Conservation (phyloP, 208 protist species). For the Crithidia bombi region DNA sequence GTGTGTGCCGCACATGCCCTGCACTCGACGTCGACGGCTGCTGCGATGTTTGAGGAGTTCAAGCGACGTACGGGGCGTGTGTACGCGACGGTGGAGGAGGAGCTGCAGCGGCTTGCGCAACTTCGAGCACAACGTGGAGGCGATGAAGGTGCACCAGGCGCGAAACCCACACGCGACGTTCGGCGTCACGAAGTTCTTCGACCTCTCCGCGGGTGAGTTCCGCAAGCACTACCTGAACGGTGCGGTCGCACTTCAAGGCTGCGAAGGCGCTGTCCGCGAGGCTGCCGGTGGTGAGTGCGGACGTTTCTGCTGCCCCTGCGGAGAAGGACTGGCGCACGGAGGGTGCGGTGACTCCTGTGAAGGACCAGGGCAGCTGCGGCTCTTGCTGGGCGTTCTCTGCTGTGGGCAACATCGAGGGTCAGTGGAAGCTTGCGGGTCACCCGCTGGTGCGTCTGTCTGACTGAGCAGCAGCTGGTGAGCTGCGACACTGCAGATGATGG, state of each 20-base stretch:
- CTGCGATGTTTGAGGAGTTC: constrained; percentile 45
- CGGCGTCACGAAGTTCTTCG: constrained; percentile 62
- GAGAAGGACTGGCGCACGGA: constrained; percentile 81
- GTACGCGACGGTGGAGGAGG: constrained; percentile 45
- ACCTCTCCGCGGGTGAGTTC: constrained; percentile 68
- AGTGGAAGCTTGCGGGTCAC: constrained; percentile 57
- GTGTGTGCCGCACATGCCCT: constrained; percentile 16
- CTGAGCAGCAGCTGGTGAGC: constrained; percentile 95
- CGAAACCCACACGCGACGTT: constrained; percentile 58
- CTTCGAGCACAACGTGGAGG: constrained; percentile 54
- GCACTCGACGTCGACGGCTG: constrained; percentile 16
- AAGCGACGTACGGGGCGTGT: constrained; percentile 39
- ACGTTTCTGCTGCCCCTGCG: neutral
- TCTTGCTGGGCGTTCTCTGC: constrained; percentile 94
- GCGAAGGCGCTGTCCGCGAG: constrained; percentile 16
- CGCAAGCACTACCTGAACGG: constrained; percentile 41
- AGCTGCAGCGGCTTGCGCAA: constrained; percentile 33
- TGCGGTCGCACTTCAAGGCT: constrained; percentile 34
- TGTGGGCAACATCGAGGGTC: constrained; percentile 72
- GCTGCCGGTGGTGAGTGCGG: constrained; percentile 10
- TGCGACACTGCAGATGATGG: constrained; percentile 86
- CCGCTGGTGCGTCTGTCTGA: constrained; percentile 66
- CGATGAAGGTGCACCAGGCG: constrained; percentile 33
- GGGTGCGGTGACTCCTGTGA: constrained; percentile 92
- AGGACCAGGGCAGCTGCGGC: constrained; percentile 95